phyloP scores from a whole-genome alignment of 2,329 filamentous ascomycete species.

The Teratosphaeria pseudoeucalypti region DNA sequence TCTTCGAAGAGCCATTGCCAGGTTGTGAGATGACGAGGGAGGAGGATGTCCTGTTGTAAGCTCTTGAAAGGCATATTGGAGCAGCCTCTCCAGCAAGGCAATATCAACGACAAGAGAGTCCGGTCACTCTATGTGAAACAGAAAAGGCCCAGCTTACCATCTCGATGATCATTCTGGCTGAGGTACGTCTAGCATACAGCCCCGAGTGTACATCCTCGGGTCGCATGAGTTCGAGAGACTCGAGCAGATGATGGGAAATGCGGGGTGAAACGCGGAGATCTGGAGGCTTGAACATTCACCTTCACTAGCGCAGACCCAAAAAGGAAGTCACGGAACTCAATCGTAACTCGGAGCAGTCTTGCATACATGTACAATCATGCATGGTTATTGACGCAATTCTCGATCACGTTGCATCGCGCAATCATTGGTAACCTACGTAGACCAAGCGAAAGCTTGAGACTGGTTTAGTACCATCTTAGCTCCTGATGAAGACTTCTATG shows the following conservation, averaged over 20 bases:
- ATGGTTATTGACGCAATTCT: too few relatives aligned
- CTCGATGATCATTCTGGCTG: not conserved
- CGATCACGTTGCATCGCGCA: too few relatives aligned
- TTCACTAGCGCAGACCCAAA: not conserved
- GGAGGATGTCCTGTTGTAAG: slow-evolving; percentile 14
- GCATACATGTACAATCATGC: not conserved
- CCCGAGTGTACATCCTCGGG: not conserved
- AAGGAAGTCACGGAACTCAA: not conserved
- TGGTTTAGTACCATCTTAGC: not conserved
- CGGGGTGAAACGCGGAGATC: not conserved
- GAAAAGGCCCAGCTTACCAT: not conserved
- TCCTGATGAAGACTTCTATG: too few relatives aligned
- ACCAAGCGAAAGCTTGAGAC: not conserved
- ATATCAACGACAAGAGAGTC: not conserved
- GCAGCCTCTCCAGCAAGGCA: not conserved
- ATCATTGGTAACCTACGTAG: not conserved
- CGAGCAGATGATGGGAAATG: not conserved
- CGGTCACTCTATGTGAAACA: not conserved
- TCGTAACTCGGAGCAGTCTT: not conserved
- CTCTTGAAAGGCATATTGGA: slow-evolving; percentile 15
- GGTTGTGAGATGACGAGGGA: slow-evolving; percentile 42
- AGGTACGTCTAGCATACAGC: not conserved
- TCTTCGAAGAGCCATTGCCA: slow-evolving; percentile 56
- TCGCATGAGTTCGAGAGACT: not conserved
- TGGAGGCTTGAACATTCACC: too few relatives aligned